Evolutionary conservation across 73 alveolate species (phyloP), one percentile per base, ranked within the genome.

Genomic region (Durusdinium trenchii): DNA sequence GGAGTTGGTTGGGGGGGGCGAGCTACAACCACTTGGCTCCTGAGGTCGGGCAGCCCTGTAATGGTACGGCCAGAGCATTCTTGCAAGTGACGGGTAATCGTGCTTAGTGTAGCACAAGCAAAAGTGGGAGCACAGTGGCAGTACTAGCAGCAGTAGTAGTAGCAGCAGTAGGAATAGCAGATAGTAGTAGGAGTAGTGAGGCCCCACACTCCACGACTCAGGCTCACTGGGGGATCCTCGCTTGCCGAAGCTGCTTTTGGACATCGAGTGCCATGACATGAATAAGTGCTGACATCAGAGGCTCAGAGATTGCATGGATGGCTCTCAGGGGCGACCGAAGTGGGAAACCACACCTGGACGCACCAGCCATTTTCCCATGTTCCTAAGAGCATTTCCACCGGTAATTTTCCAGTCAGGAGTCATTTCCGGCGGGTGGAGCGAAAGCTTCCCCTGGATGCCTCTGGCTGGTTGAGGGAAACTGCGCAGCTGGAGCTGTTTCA

Each of bases 401-500:
- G 18, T 32, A 60, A 60, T 32, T 60, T 20, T 36, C 54, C 43
- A 0, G 36, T 30, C 64, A 89, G 96, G 96, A 64, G 69, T 86
- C 96, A 89, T 46, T 89, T 89, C 86, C 86, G 83, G 51, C 85
- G 83, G 36, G 51, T 89, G 61, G 96, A 89, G 38, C 84, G 69
- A 71, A 89, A 89, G 51, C 71, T 69, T 42, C 96, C 96, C 38
- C 38, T 47, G 54, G 96, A 89, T 61, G 96, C 96, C 14, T 61
- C 83, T 46, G 86, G 86, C 47, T 89, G 96, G 96, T 67, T 89
- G 73, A 43, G 78, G 86, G 86, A 89, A 69, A 89, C 96, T 61
- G 96, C 96, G 40, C 96, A 89, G 71, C 43, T 89, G 69, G 96
- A 89, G 50, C 96, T 89, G 71, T 89, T 89, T 51, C 73, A 89